Base-by-base conservation (phyloP, 2,329 filamentous ascomycete genomes). In the Corynespora cassiicola region DNA sequence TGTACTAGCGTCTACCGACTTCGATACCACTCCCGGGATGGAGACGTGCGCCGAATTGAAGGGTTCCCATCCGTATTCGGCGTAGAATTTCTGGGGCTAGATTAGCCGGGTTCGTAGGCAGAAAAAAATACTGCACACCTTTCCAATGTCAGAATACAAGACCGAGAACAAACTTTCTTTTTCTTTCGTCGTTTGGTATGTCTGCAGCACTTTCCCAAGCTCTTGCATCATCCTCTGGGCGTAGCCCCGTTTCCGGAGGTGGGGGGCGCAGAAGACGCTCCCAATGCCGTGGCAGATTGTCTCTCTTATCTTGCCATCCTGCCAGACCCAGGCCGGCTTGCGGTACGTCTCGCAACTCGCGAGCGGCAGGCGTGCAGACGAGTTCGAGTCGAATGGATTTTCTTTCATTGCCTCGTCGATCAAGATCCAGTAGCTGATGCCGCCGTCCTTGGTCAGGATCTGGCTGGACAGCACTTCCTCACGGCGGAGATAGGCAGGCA, bases 121-220 rank as follows among this genome's bases (percentile, higher is more conserved):
- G n/a, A n/a, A n/a, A n/a, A n/a, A n/a, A n/a, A n/a, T n/a, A n/a
- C n/a, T n/a, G 66, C 28, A 60, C 53, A 47, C 78, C 76, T 51
- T 74, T 14, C 91, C 89, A 49, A 95, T 90, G 57, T 95, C 89
- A 7, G 90, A 95, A 68, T 85, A 96, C 7, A 96, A 75, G 6
- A 95, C 80, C 1, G 88, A 91, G 66, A 92, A 94, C 10, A 81
- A 68, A 47, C 64, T 76, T 61, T 61, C 10, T 58, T 29, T 48
- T 4, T 70, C 65, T 26, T 49, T 49, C 35, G n/a, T 60, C 41
- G 71, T 68, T 51, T 82, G 77, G 70, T 78, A 78, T 3, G 69
- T 76, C 46, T 75, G 72, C 26, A 84, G 57, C 36, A 69, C 72
- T 33, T 72, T 69, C 4, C 79, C 82, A 22, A 94, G 63, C 52